phyloP scores from a whole-genome alignment of 305 asterid species.

The Ruellia speciosa region DNA sequence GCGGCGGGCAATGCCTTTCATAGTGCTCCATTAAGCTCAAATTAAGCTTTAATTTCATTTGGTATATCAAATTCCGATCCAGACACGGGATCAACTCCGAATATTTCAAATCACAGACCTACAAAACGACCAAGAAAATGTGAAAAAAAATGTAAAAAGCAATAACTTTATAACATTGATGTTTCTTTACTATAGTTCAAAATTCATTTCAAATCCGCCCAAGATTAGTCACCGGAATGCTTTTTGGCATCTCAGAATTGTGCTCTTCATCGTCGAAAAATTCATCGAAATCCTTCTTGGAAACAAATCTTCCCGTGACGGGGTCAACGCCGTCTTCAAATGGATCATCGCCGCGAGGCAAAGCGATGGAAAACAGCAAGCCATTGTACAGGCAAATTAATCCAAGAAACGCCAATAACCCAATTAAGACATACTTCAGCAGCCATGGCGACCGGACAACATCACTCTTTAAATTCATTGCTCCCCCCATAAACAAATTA shows the following conservation, averaged over 20 bases:
- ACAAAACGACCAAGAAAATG: slow-evolving; percentile 14
- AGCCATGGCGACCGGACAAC: slow-evolving; percentile 29
- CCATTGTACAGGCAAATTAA: slow-evolving; percentile 56
- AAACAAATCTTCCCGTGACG: slow-evolving; percentile 30
- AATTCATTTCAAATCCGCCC: background rate
- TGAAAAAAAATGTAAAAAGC: background rate
- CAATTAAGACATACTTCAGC: slow-evolving; percentile 43
- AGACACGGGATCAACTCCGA: slow-evolving; percentile 88
- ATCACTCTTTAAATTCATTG: slow-evolving; percentile 50
- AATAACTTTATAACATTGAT: background rate
- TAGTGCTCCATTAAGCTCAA: slow-evolving; percentile 92
- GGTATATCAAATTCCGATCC: slow-evolving; percentile 64
- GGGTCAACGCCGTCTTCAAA: slow-evolving; percentile 53
- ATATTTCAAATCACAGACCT: slow-evolving; percentile 78
- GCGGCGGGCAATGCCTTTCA: slow-evolving; percentile 85
- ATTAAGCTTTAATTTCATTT: slow-evolving; percentile 60
- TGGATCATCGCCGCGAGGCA: slow-evolving; percentile 50
- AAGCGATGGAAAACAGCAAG: slow-evolving; percentile 40
- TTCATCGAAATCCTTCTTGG: slow-evolving; percentile 41
- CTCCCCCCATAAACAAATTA: background rate
- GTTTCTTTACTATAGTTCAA: background rate
- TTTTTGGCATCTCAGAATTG: slow-evolving; percentile 41
- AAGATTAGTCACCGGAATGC: slow-evolving; percentile 51
- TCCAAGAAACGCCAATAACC: slow-evolving; percentile 48
- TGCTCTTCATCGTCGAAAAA: slow-evolving; percentile 44